Evolutionary conservation across 2,329 filamentous ascomycete species (phyloP).

Genomic region (Apiospora phragmitis): DNA sequence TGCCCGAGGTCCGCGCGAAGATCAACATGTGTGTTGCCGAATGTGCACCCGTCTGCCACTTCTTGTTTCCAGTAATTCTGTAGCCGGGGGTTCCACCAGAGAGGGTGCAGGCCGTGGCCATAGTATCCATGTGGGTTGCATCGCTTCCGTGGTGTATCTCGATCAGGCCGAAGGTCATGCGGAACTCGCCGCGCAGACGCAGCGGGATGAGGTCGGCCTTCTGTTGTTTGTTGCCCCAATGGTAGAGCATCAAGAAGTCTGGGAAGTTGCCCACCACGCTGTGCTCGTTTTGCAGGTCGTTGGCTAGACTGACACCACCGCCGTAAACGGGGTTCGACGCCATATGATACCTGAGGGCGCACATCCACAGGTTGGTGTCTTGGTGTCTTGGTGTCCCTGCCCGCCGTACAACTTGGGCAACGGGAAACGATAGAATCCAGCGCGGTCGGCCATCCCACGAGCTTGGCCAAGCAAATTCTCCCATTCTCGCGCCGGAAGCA

Average conservation of each 20-base stretch:
- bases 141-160: slow-evolving; percentile 64
- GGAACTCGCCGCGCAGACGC: slow-evolving; percentile 52
- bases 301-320: slow-evolving; percentile 58
- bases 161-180: slow-evolving; percentile 62
- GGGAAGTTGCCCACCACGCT: slow-evolving; percentile 64
- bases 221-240: slow-evolving; percentile 58
- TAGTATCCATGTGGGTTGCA: slow-evolving; percentile 62
- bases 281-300: slow-evolving; percentile 66
- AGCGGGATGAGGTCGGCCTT: slow-evolving; percentile 53
- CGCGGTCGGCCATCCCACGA: slow-evolving; percentile 52
- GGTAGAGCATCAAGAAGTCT: slow-evolving; percentile 60
- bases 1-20: slow-evolving; percentile 59
- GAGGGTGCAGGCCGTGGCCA: slow-evolving; percentile 43
- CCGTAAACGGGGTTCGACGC: slow-evolving; percentile 48
- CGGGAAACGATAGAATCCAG: slow-evolving; percentile 61
- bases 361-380: slow-evolving; percentile 64
- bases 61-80: slow-evolving; percentile 59
- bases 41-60: slow-evolving; percentile 67
- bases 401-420: slow-evolving; percentile 46
- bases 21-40: slow-evolving; percentile 61
- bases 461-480: slow-evolving; percentile 53
- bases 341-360: slow-evolving; percentile 60
- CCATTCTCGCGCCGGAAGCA: slow-evolving; percentile 60
- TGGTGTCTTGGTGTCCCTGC: slow-evolving; percentile 41
- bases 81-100: slow-evolving; percentile 46